phyloP scores from a whole-genome alignment of 179 eudicot genomes.

The Actinidia chinensis region DNA sequence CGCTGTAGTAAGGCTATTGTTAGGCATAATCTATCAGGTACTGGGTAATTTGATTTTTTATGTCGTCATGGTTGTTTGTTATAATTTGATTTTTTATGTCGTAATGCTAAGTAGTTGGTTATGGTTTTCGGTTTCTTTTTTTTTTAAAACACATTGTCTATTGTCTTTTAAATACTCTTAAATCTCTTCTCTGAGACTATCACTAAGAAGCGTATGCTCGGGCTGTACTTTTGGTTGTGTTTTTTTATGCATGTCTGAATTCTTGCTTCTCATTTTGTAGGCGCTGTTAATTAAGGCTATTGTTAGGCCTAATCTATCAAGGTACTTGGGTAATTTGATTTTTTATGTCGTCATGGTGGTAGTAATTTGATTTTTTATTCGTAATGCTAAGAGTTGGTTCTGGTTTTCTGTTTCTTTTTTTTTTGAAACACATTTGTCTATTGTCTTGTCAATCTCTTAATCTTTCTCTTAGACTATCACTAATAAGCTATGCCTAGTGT shows the following conservation, averaged over 20 bases:
- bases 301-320: conserved; percentile 88
- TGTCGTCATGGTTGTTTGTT: too few species aligned
- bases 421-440: background rate
- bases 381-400: too few species aligned
- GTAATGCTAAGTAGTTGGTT: too few species aligned
- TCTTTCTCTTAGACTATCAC: background rate
- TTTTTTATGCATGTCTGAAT: conserved; percentile 20
- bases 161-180: background rate
- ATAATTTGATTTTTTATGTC: too few species aligned
- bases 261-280: conserved; percentile 45
- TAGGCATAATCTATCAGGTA: conserved; percentile 86
- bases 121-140: background rate
- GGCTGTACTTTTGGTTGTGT: too few species aligned
- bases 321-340: conserved; percentile 39
- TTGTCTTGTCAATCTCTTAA: background rate
- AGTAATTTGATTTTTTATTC: too few species aligned
- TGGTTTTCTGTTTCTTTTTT: background rate
- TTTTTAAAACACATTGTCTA: background rate
- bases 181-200: background rate
- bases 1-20: conserved; percentile 98
- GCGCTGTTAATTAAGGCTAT: conserved; percentile 99
- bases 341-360: too few species aligned
- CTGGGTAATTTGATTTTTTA: too few species aligned
- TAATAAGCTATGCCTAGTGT: background rate
- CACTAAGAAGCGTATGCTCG: background rate